Conservation (phyloP, 495 filamentous ascomycete species). For the Extremus antarcticus region DNA sequence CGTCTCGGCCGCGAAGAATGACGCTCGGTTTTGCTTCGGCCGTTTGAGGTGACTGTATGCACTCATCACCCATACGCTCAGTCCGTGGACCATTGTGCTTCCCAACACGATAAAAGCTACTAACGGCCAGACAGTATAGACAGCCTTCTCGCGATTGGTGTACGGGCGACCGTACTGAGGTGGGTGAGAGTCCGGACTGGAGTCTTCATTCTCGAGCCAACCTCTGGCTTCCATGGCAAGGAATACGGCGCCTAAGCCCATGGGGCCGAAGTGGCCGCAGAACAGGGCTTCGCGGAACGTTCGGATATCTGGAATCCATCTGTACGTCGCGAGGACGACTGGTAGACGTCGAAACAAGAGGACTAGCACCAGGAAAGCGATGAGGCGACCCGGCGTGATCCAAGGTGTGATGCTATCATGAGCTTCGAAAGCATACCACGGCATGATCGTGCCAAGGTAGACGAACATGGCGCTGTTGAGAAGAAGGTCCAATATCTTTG, state of each 20-base stretch:
- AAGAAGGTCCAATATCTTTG: conserved; percentile 37
- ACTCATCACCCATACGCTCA: conserved; percentile 35
- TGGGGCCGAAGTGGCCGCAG: conserved; percentile 42
- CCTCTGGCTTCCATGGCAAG: conserved; percentile 41
- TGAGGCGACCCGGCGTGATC: conserved; percentile 30
- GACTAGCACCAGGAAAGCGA: conserved; percentile 35
- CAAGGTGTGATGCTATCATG: conserved; percentile 21
- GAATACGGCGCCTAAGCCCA: conserved; percentile 43
- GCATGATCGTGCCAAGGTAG: conserved; percentile 40
- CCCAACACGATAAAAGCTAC: conserved; percentile 40
- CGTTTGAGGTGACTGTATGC: conserved; percentile 33
- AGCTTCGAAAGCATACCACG: conserved; percentile 33
- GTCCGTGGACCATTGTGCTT: conserved; percentile 38
- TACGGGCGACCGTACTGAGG: conserved; percentile 23
- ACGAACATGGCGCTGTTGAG: conserved; percentile 41
- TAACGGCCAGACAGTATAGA: conserved; percentile 39
- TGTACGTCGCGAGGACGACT: conserved; percentile 34
- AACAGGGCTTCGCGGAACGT: conserved; percentile 41
- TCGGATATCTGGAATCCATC: conserved; percentile 34
- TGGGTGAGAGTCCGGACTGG: conserved; percentile 28
- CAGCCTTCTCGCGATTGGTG: conserved; percentile 20
- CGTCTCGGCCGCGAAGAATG: conserved; percentile 24
- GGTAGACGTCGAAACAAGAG: conserved; percentile 39
- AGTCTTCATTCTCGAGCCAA: conserved; percentile 34
- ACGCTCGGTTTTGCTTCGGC: conserved; percentile 30